These are phyloP conservation scores for Fusarium metavorans DNA, from an alignment of 2,329 filamentous ascomycete genomes.

Conservation along the genomic window DNA sequence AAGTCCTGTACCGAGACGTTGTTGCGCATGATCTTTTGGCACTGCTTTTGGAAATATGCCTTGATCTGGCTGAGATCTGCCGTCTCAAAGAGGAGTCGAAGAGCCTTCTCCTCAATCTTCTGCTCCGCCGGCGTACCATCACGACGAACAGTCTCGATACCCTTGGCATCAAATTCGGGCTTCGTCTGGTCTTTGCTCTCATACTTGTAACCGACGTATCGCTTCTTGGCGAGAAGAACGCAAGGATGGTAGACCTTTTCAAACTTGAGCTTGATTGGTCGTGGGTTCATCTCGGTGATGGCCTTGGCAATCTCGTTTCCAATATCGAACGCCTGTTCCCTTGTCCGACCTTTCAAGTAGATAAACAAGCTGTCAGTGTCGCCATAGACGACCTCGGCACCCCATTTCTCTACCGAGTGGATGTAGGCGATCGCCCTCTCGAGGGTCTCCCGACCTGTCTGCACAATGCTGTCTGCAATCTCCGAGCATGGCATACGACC, in stretches of 20 bases:
- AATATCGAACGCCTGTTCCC: constrained; percentile 90
- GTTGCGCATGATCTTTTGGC: constrained; percentile 91
- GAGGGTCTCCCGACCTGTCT: constrained; percentile 93
- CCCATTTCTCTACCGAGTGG: constrained; percentile 88
- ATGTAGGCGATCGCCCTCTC: constrained; percentile 95
- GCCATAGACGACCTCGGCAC: constrained; percentile 96
- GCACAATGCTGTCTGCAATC: constrained; percentile 97
- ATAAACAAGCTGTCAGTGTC: constrained; percentile 97
- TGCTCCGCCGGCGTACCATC: constrained; percentile 96
- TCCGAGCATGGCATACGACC: constrained; percentile 98
- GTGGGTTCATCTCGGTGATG: constrained; percentile 90
- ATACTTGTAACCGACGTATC: constrained; percentile 98
- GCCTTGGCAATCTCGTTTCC: constrained; percentile 91
- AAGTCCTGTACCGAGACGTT: constrained; percentile 94
- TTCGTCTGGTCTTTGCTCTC: constrained; percentile 79
- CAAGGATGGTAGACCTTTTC: constrained; percentile 99
- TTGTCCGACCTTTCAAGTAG: constrained; percentile 86
- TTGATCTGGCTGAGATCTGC: constrained; percentile 91
- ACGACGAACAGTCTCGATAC: constrained; percentile 95
- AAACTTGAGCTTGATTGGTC: constrained; percentile 95
- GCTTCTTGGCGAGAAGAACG: constrained; percentile 93
- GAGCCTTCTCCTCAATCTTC: constrained; percentile 92
- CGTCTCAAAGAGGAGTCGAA: constrained; percentile 91
- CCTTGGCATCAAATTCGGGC: constrained; percentile 96
- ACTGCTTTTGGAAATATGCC: constrained; percentile 88